Base-by-base conservation (phyloP, 768 basidiomycete genomes). In the Leucogyrophana mollusca region DNA sequence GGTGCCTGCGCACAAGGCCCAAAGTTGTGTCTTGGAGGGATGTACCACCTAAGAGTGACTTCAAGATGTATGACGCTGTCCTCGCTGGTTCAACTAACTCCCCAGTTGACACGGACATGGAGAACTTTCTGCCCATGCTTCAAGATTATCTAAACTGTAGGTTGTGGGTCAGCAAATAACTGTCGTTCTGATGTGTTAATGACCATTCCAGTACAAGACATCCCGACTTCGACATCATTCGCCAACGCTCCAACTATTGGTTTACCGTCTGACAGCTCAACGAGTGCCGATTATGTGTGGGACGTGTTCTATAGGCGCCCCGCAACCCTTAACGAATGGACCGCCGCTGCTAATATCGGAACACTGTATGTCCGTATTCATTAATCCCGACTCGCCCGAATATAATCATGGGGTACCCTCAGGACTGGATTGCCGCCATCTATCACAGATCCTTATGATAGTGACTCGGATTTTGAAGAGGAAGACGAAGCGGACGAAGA, bases 401-500 rank as follows among this genome's bases (percentile, higher is more conserved):
- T 14, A 30, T 23, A 17, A 24, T 18, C 8, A 49, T 44, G 21
- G 4, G 49, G 1, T 18, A 9, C 30, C 4, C 16, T 45, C 53
- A 88, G 85, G 23, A 82, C 81, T 32, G 85, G 85, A 9, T 67
- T 90, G 9, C 87, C 88, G 14, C 69, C 73, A 11, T 74, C 76
- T 2, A 65, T 74, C 11, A 74, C 70, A 23, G 78, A 83, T 52
- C 64, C 71, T 3, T 74, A 80, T 53, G 82, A 83, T 36, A 80
- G 82, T 13, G 70, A 76, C 9, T 83, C 82, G 17, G 84, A 83
- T 33, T 80, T 78, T 0, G 83, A 85, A 54, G 73, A 74, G 54
- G 83, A 80, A 51, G 88, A 87, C 46, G 84, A 87, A 52, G 88
- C 79, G 3, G 87, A 90, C 49, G 90, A 91, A 54, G 90, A 91